These are phyloP conservation scores for Elsinoe batatas DNA, from an alignment of 2,329 filamentous ascomycete species.

Conservation along the genomic window DNA sequence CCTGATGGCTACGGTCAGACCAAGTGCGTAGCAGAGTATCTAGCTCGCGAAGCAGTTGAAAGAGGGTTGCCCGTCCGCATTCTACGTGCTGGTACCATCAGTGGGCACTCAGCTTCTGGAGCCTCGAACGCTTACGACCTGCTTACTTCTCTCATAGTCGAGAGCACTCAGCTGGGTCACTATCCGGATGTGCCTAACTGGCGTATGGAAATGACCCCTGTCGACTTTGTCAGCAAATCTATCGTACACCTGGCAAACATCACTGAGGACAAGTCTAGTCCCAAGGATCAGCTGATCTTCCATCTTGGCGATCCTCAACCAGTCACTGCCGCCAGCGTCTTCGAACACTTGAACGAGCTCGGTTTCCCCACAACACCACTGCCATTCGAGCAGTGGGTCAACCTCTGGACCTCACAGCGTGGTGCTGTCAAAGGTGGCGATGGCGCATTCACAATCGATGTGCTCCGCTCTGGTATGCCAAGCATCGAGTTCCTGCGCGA, in stretches of 20 bases:
- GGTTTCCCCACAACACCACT: slow-evolving; percentile 61
- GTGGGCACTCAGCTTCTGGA: slow-evolving; percentile 64
- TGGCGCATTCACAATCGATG: slow-evolving; percentile 66
- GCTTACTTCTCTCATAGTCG: slow-evolving; percentile 64
- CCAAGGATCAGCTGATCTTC: slow-evolving; percentile 49
- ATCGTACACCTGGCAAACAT: slow-evolving; percentile 62
- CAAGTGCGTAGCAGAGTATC: slow-evolving; percentile 71
- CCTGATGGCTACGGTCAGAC: slow-evolving; percentile 68
- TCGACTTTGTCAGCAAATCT: slow-evolving; percentile 68
- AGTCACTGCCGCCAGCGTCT: slow-evolving; percentile 55
- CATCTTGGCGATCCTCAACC: slow-evolving; percentile 66
- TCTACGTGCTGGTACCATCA: slow-evolving; percentile 66
- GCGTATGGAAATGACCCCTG: slow-evolving; percentile 75
- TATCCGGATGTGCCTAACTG: slow-evolving; percentile 63
- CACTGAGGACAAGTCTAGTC: slow-evolving; percentile 39
- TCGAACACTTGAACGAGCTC: slow-evolving; percentile 53
- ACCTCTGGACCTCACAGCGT: slow-evolving; percentile 61
- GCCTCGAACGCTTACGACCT: slow-evolving; percentile 72
- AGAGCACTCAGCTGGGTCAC: slow-evolving; percentile 63
- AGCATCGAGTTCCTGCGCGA: slow-evolving; percentile 59
- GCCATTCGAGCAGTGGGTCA: slow-evolving; percentile 63
- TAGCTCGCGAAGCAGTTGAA: slow-evolving; percentile 58
- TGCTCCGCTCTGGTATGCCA: slow-evolving; percentile 72
- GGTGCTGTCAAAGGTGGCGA: slow-evolving; percentile 55
- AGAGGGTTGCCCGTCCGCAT: slow-evolving; percentile 62